These are phyloP conservation scores for Scheffersomyces lignicola DNA, from an alignment of 1,139 yeast species.

Conservation along the genomic window DNA sequence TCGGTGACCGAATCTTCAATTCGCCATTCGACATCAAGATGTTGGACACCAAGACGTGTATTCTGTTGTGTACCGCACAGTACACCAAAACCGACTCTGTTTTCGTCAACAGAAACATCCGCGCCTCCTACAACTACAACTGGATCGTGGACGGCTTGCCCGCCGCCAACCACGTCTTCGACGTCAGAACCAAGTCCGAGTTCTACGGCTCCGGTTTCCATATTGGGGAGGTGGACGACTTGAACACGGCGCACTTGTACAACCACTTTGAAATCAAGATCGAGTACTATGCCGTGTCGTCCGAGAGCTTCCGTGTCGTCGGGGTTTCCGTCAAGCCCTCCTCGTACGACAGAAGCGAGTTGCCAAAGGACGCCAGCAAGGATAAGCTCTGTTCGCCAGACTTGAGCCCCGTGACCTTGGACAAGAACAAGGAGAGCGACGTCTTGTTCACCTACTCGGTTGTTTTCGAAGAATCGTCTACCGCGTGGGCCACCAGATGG, in stretches of 20 bases:
- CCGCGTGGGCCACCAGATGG: constrained; percentile 99
- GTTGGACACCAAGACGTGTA: constrained; percentile 72
- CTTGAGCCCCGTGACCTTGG: constrained; percentile 31
- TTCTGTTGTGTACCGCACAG: constrained; percentile 55
- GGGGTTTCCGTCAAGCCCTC: constrained; percentile 79
- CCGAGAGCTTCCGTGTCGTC: constrained; percentile 76
- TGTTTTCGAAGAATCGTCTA: constrained; percentile 61
- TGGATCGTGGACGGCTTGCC: constrained; percentile 97
- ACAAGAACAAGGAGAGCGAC: constrained; percentile 27
- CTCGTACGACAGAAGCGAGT: constrained; percentile 52
- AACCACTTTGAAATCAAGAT: constrained; percentile 80
- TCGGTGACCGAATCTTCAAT: constrained; percentile 93
- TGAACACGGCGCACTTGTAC: constrained; percentile 53
- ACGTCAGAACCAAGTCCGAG: constrained; percentile 53
- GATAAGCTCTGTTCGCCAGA: constrained; percentile 37
- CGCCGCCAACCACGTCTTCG: constrained; percentile 66
- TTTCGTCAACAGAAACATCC: constrained; percentile 74
- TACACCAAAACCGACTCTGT: constrained; percentile 67
- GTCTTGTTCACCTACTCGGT: constrained; percentile 49
- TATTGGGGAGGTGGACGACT: constrained; percentile 63
- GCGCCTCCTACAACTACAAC: constrained; percentile 82
- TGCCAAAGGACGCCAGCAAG: constrained; percentile 21
- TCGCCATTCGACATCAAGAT: constrained; percentile 83
- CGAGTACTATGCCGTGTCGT: constrained; percentile 80
- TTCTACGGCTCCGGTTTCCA: constrained; percentile 83